Conservation (phyloP, 2,329 filamentous ascomycete genomes). For the Aspergillus puulaauensis region DNA sequence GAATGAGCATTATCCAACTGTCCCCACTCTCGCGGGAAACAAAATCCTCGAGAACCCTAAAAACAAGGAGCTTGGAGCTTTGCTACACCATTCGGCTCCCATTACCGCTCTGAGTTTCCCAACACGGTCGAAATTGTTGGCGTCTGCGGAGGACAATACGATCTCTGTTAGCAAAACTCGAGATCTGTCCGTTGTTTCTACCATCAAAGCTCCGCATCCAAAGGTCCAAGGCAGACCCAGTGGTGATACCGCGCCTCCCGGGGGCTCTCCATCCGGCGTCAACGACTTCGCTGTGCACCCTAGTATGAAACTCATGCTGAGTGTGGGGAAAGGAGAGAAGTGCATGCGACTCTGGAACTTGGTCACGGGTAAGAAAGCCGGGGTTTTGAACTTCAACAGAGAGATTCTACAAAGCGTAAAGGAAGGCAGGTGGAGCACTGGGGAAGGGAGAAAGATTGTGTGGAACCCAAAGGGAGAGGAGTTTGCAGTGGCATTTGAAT, state of each 20-base stretch:
- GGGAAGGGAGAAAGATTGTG: conserved; percentile 77
- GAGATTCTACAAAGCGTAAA: conserved; percentile 72
- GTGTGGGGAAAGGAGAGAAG: conserved; percentile 82
- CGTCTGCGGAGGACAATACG: conserved; percentile 85
- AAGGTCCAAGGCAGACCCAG: conserved; percentile 77
- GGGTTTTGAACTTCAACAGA: conserved; percentile 80
- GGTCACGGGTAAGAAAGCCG: conserved; percentile 93
- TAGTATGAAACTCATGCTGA: conserved; percentile 95
- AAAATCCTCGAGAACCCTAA: conserved; percentile 79
- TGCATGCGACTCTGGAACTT: conserved; percentile 96
- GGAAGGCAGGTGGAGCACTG: conserved; percentile 72
- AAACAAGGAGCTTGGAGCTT: conserved; percentile 82
- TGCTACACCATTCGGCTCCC: conserved; percentile 82
- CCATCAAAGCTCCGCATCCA: conserved; percentile 84
- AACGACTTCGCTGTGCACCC: conserved; percentile 96
- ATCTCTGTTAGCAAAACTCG: conserved; percentile 83
- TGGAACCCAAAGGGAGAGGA: conserved; percentile 79
- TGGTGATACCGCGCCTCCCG: conserved; percentile 82
- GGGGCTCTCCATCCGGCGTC: conserved; percentile 79
- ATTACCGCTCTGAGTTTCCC: conserved; percentile 81
- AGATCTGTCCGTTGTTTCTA: conserved; percentile 85
- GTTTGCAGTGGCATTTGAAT: conserved; percentile 86
- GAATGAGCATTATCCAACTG: conserved; percentile 55
- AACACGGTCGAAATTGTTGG: conserved; percentile 80
- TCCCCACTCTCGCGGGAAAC: conserved; percentile 68